Conservation (phyloP, 345 rosid genomes). For the Raphanus raphanistrum region DNA sequence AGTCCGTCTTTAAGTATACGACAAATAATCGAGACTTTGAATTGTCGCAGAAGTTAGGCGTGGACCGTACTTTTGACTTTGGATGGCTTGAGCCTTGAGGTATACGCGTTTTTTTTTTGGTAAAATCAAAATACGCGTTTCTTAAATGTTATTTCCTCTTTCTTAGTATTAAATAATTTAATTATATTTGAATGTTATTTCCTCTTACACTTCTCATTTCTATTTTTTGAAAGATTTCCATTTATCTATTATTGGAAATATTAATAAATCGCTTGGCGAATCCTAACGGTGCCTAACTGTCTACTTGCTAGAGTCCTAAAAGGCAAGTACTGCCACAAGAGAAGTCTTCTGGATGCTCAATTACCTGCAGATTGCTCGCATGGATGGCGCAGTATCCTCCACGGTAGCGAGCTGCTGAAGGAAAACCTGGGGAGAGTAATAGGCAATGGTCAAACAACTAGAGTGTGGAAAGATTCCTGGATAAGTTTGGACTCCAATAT, state of each 20-base stretch:
- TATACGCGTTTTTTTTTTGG: not conserved
- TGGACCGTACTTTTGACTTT: constrained; percentile 5
- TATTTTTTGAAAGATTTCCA: not conserved
- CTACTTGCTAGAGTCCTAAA: too few species aligned
- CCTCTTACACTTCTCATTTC: not conserved
- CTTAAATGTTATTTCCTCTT: not conserved
- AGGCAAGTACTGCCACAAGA: too few species aligned
- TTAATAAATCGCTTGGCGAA: too few species aligned
- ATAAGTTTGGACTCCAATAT: too few species aligned
- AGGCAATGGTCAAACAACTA: too few species aligned
- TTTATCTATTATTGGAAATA: not conserved
- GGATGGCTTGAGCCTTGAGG: not conserved
- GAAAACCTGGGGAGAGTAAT: too few species aligned
- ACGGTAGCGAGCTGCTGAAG: too few species aligned
- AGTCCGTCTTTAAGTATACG: not conserved
- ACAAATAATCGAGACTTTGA: not conserved
- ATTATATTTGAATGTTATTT: not conserved
- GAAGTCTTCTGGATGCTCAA: too few species aligned
- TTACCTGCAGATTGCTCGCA: too few species aligned
- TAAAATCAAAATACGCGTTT: not conserved
- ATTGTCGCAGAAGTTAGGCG: constrained; percentile 15
- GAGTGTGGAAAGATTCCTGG: too few species aligned
- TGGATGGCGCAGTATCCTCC: too few species aligned
- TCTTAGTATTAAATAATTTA: not conserved
- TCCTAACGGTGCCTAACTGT: too few species aligned